Base-by-base conservation (phyloP, 352 stramenopile genomes). In the Bremia lactucae region DNA sequence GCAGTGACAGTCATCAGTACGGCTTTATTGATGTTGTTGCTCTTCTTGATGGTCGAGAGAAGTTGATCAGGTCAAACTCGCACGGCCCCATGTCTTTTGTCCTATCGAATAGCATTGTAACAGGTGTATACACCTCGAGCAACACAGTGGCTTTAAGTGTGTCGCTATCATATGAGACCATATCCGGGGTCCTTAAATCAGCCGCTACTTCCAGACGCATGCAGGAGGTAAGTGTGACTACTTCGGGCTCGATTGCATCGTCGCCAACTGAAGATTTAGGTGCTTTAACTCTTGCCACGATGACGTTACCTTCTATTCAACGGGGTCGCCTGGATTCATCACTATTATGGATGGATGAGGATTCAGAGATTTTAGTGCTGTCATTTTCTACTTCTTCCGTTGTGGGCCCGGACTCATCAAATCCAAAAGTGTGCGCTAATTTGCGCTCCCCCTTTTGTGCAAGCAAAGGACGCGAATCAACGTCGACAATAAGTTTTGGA, bases 341-440 rank as follows among this genome's bases (percentile, higher is more conserved):
- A 20, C 51, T 90, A 20, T 15, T 90, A 2, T 90, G 77, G 77
- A 61, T 90, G 19, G 72, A 87, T 43, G 58, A 72, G 23, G 65
- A 88, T 44, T 72, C 67, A 4, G 58, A 71, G 14, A 65, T 76
- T 16, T 51, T 79, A 19, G 79, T 78, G 39, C n/a, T 90, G 14
- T 90, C 77, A 8, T 87, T 90, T 42, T 70, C 72, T 16, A 87
- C 75, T 6, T 80, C 77, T 3, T 82, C 74, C 2, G 76, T 87
- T 35, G 66, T 90, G 29, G 67, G 72, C 16, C 57, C 59, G 16
- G 63, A 69, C 21, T 84, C 71, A 11, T 52, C 72, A 16, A 65
- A 83, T 37, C 74, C 74, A 1, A 72, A 76, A 46, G 70, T 90
- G 2, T 90, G 77, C 29, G 59, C 84, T 26, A 61, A 90, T 43